Percentiles rank a stretch among this genome's conserved stretches.
Conservation (phyloP, 345 rosid genomes). For the Sapria himalayana region DNA sequence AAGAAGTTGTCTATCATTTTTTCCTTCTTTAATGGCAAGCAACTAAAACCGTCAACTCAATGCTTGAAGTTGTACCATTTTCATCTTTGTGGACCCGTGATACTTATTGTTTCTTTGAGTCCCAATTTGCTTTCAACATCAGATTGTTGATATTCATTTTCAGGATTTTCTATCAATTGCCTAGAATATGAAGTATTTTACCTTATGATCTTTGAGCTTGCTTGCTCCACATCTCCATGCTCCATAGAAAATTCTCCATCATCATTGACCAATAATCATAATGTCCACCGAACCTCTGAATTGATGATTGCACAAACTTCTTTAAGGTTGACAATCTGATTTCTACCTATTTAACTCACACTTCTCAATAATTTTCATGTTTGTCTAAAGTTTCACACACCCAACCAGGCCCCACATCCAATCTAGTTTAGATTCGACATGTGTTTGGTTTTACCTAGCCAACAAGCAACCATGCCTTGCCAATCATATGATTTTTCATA, state of each 20-base stretch:
- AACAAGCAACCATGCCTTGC: no score
- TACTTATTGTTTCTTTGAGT: constrained; percentile 2
- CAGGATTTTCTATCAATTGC: not conserved
- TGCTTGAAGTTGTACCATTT: constrained; percentile 4
- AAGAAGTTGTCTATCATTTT: constrained; percentile 3
- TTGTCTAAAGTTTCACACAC: no score
- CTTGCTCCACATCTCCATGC: no score
- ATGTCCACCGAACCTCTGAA: constrained; percentile 5
- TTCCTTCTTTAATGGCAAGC: constrained; percentile 6
- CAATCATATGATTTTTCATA: no score
- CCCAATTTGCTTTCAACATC: not conserved
- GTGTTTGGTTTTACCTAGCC: no score
- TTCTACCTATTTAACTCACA: no score
- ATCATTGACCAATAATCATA: constrained; percentile 1
- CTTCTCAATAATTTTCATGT: no score
- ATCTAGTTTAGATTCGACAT: no score
- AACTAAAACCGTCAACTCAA: constrained; percentile 1
- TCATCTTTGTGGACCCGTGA: not conserved
- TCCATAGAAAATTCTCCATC: constrained; percentile 5
- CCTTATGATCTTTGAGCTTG: constrained; percentile 2
- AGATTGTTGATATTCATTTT: not conserved
- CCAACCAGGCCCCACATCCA: no score
- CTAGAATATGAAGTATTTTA: not conserved
- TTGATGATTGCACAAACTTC: not conserved
- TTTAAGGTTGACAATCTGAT: no score